Evolutionary conservation across 2,329 filamentous ascomycete genomes (phyloP).

Genomic region (Aspergillus hiratsukae): DNA sequence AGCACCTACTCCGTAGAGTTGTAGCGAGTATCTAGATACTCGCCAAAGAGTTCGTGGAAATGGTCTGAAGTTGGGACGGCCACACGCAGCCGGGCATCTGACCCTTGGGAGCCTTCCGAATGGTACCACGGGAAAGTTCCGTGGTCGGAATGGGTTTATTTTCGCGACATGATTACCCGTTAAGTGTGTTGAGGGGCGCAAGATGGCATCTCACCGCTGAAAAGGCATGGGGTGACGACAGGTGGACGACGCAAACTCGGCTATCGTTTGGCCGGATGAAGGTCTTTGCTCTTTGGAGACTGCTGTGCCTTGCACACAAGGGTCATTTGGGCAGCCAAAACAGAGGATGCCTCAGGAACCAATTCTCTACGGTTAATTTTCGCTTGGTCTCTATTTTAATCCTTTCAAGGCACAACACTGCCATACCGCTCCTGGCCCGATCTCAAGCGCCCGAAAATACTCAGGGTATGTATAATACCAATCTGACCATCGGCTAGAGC

Average conservation of each 20-base stretch:
- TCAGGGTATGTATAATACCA: not conserved
- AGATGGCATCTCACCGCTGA: not conserved
- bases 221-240: not conserved
- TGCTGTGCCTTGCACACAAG: not conserved
- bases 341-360: not conserved
- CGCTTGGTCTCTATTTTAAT: not conserved
- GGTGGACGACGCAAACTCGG: not conserved
- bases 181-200: not conserved
- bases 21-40: not conserved
- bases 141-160: conserved; percentile 1
- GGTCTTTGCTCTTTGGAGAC: too few species aligned
- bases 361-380: not conserved
- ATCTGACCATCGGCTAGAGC: conserved; percentile 5
- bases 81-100: conserved; percentile 3
- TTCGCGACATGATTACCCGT: not conserved
- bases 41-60: not conserved
- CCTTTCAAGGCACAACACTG: not conserved
- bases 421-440: conserved; percentile 4
- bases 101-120: conserved; percentile 19
- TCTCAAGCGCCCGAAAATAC: conserved; percentile 8
- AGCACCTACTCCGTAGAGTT: not conserved
- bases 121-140: conserved; percentile 14
- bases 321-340: not conserved
- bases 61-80: not conserved
- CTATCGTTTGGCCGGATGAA: too few species aligned